A percentile compares a stretch with the other conserved stretches of the same genome.
Evolutionary conservation across 768 basidiomycete species (phyloP).

Genomic region (Candolleomyces aberdarensis): DNA sequence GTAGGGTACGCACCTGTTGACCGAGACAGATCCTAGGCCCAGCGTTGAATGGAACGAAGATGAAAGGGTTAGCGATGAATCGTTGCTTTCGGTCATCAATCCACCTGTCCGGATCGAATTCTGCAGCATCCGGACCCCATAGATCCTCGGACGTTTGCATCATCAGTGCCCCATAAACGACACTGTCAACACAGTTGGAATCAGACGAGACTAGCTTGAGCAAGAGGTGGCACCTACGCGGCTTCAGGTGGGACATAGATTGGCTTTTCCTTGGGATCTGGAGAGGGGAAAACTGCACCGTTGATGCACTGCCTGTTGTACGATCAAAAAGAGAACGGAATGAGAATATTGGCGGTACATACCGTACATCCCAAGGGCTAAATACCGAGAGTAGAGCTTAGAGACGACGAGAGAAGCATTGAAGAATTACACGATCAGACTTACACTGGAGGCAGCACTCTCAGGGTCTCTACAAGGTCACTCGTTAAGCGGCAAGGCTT

Average conservation of each 20-base stretch:
- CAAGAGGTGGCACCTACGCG: constrained; percentile 14
- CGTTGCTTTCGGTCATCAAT: constrained; percentile 50
- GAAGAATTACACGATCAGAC: not conserved
- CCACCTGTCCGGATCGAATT: constrained; percentile 53
- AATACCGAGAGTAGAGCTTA: not conserved
- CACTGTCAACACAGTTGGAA: not conserved
- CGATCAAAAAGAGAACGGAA: not conserved
- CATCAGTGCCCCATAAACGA: constrained; percentile 28
- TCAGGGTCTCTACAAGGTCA: constrained; percentile 17
- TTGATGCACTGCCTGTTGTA: constrained; percentile 18
- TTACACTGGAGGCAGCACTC: constrained; percentile 23
- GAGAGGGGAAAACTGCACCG: constrained; percentile 19
- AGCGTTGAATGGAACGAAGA: constrained; percentile 68
- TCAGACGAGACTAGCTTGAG: not conserved
- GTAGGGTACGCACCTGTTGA: constrained; percentile 22
- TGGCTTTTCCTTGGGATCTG: constrained; percentile 20
- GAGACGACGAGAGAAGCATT: not conserved
- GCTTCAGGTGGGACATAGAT: constrained; percentile 31
- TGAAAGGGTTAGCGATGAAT: constrained; percentile 57
- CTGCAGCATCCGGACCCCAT: constrained; percentile 46
- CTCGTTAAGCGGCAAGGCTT: not conserved
- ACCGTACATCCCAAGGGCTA: constrained; percentile 15
- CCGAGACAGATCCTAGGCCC: constrained; percentile 64
- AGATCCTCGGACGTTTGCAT: constrained; percentile 40
- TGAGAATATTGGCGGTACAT: not conserved